These are phyloP conservation scores for Penicillium dipodomyicola DNA, from an alignment of 495 filamentous ascomycete genomes.

Conservation along the genomic window DNA sequence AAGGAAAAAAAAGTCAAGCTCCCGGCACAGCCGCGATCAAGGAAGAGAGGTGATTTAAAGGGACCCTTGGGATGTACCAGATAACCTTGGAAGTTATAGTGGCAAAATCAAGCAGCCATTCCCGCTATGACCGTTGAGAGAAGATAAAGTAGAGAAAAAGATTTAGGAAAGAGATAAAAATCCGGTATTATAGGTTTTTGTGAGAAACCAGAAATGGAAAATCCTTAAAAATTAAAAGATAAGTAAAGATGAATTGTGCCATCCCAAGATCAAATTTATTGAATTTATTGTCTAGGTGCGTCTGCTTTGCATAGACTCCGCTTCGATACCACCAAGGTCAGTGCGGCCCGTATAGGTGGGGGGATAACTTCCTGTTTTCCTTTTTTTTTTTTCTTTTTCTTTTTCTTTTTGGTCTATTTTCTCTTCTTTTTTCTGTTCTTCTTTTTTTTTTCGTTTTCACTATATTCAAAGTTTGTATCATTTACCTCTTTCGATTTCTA, in stretches of 20 bases:
- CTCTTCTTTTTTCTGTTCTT: background rate
- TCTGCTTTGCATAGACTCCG: constrained; percentile 26
- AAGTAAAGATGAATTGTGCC: constrained; percentile 20
- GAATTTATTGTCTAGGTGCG: constrained; percentile 16
- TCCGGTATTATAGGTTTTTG: constrained; percentile 9
- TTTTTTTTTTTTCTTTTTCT: constrained; percentile 9
- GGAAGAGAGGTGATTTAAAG: constrained; percentile 22
- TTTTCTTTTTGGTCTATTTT: background rate
- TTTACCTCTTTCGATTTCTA: background rate
- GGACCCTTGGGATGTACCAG: constrained; percentile 16
- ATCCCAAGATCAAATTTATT: constrained; percentile 16
- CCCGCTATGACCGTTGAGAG: constrained; percentile 24
- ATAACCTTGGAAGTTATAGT: constrained; percentile 20
- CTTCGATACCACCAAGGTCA: constrained; percentile 20
- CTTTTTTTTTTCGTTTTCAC: background rate
- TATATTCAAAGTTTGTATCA: background rate
- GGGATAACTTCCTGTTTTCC: constrained; percentile 1
- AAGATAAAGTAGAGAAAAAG: constrained; percentile 9
- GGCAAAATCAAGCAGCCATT: constrained; percentile 26
- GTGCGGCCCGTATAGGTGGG: constrained; percentile 9
- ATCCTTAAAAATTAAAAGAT: constrained; percentile 18
- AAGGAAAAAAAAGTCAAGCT: background rate
- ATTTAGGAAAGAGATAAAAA: constrained; percentile 6
- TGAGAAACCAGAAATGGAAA: background rate
- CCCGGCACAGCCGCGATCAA: constrained; percentile 6